A percentile compares a stretch with the other conserved stretches of the same genome.
Evolutionary conservation across 306 rosid species (phyloP).

Genomic region (Gastrolobium villosum): DNA sequence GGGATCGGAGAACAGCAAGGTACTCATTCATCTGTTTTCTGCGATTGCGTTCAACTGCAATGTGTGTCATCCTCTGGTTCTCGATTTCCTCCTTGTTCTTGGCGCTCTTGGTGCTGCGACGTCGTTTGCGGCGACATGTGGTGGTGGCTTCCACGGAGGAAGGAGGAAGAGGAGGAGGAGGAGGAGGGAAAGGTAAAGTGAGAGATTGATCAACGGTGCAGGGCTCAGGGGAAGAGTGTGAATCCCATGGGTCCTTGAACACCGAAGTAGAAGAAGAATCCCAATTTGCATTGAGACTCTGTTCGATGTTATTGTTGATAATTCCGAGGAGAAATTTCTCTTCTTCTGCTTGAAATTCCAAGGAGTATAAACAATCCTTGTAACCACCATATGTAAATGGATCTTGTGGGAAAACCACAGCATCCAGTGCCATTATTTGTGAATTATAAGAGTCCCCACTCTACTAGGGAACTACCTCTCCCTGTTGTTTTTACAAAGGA

Average conservation of each 20-base stretch:
- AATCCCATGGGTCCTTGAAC: conserved; percentile 45
- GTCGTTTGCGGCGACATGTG: conserved; percentile 65
- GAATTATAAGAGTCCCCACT: neutral
- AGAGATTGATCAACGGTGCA: conserved; percentile 34
- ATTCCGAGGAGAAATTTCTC: conserved; percentile 50
- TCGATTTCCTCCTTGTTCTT: conserved; percentile 89
- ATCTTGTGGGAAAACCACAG: conserved; percentile 61
- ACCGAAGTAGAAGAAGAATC: conserved; percentile 44
- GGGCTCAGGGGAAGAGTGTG: conserved; percentile 56
- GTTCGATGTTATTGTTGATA: conserved; percentile 47
- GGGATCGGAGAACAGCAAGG: conserved; percentile 75
- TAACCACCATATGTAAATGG: conserved; percentile 44
- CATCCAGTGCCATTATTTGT: conserved; percentile 55
- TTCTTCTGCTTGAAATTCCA: conserved; percentile 18
- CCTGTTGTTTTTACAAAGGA: conserved; percentile 9
- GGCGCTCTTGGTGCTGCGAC: conserved; percentile 70
- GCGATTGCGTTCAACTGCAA: conserved; percentile 92
- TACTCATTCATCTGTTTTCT: conserved; percentile 94
- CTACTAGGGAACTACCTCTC: neutral
- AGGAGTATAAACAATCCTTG: conserved; percentile 46
- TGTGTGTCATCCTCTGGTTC: conserved; percentile 94
- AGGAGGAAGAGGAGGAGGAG: conserved; percentile 15
- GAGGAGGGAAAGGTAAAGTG: neutral
- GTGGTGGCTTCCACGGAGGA: conserved; percentile 26
- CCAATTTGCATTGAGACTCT: conserved; percentile 48